Base-by-base conservation (phyloP, 352 stramenopile species). In the Phytophthora constricta region DNA sequence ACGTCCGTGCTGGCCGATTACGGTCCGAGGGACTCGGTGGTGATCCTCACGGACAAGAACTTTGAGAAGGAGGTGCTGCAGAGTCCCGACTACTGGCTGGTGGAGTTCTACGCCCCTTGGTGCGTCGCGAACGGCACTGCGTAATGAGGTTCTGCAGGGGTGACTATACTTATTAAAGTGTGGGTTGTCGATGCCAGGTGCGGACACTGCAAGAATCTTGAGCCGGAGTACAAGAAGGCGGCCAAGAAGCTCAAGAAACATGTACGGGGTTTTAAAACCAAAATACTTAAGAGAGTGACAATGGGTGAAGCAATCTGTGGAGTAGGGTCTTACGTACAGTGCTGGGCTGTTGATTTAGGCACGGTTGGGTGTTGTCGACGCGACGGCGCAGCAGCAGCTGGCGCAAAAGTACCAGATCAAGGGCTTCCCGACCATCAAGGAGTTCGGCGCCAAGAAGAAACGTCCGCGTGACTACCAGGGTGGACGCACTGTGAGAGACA, bases 21-120 rank as follows among this genome's bases (percentile, higher is more conserved):
- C 48, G 64, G 67, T 0, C 72, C 79, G 2, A 85, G 77, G 20
- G 80, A 86, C 58, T 76, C 72, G 17, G 84, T 95, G 16, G 79
- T 89, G 60, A 70, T 92, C 22, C 80, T 95, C 28, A 93, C 84
- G 33, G 83, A 91, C 14, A 84, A 92, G 62, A 95, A 93, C 68
- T 95, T 93, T 65, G 83, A 95, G 59, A 88, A 90, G 53, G 77
- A 91, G 45, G 84, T 95, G 57, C 78, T 95, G 42, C 71, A 92
- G 57, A 93, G 87, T 56, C 59, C 58, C 4, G 86, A 93, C 67
- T 92, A 92, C 50, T 98, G 91, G 91, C 73, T 98, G 39, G 93
- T 98, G 37, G 91, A 98, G 68, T 98, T 98, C 73, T 97, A 97
- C 63, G 93, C 93, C 17, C 93, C 92, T 28, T 98, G 92, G 92